Percentiles rank a stretch among this genome's conserved stretches.
These are phyloP conservation scores for Lactifluus pinguis DNA, from an alignment of 768 basidiomycete genomes.

Conservation along the genomic window DNA sequence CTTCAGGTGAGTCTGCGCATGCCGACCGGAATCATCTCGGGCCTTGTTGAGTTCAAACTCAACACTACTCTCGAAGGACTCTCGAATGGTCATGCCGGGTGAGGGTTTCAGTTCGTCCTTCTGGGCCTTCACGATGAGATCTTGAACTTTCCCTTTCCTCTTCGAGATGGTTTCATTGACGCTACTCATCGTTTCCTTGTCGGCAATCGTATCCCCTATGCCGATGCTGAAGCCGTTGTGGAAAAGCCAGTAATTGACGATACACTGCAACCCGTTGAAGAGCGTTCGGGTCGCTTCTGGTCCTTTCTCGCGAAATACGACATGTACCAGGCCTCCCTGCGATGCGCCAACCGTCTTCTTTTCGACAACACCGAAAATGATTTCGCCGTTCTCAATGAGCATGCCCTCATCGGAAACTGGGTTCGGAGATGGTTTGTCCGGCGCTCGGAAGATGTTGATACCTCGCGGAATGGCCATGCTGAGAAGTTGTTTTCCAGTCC, in stretches of 20 bases:
- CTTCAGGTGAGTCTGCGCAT: constrained; percentile 95
- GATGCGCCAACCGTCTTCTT: constrained; percentile 99
- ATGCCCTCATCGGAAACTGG: constrained; percentile 91
- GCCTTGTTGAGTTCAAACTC: constrained; percentile 89
- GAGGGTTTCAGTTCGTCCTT: constrained; percentile 81
- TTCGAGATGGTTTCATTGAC: constrained; percentile 78
- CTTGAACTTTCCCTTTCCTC: constrained; percentile 70
- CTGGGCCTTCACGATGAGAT: constrained; percentile 74
- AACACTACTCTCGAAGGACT: constrained; percentile 92
- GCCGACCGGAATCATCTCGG: constrained; percentile 91
- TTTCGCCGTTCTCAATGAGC: constrained; percentile 93
- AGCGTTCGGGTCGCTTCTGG: constrained; percentile 83
- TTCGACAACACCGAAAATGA: constrained; percentile 91
- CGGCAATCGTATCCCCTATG: constrained; percentile 97
- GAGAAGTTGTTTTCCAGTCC: constrained; percentile 96
- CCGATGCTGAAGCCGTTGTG: constrained; percentile 99
- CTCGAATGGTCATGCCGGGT: constrained; percentile 98
- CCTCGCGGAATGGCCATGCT: constrained; percentile 89
- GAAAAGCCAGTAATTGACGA: constrained; percentile 98
- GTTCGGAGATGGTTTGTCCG: constrained; percentile 69
- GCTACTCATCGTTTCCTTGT: constrained; percentile 74
- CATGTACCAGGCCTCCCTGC: constrained; percentile 89
- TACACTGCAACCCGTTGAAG: constrained; percentile 89
- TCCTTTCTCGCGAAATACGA: constrained; percentile 96
- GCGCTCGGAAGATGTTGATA: constrained; percentile 81